phyloP scores from a whole-genome alignment of 352 stramenopile genomes.

The Globisporangium heterothallicum region DNA sequence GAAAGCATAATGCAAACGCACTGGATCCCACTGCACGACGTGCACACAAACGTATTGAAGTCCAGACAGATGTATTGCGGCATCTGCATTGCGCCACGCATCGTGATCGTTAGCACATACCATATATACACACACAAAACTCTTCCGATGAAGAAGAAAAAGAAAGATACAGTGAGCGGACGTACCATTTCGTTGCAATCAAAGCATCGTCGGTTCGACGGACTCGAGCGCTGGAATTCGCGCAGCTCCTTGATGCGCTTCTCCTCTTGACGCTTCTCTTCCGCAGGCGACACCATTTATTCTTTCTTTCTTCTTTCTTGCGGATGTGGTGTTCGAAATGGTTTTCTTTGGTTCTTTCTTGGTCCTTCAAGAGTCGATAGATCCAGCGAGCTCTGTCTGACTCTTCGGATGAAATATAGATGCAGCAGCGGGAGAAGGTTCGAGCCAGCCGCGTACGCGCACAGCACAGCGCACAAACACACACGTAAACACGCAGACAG shows the following conservation, averaged over 20 bases:
- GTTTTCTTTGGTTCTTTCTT: too few species aligned
- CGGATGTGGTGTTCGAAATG: not conserved
- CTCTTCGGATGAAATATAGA: too few species aligned
- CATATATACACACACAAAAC: not conserved
- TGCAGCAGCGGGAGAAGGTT: too few species aligned
- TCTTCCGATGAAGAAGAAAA: not conserved
- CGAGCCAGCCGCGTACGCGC: too few species aligned
- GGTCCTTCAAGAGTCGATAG: too few species aligned
- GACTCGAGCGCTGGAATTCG: constrained; percentile 74
- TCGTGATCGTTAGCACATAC: not conserved
- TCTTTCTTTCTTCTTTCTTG: not conserved
- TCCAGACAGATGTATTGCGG: constrained; percentile 90
- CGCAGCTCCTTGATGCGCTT: constrained; percentile 79
- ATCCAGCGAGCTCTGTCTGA: too few species aligned
- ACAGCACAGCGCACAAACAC: too few species aligned
- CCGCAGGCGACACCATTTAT: constrained; percentile 20
- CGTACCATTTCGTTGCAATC: constrained; percentile 89
- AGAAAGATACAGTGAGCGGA: not conserved
- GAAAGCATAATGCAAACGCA: too few species aligned
- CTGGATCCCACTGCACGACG: constrained; percentile 91
- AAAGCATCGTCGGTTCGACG: constrained; percentile 81
- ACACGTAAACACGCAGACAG: too few species aligned
- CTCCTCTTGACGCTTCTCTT: constrained; percentile 81
- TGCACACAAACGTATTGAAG: constrained; percentile 95
- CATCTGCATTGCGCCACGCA: constrained; percentile 40